Evolutionary conservation across 2,329 filamentous ascomycete species (phyloP).

Genomic region (Verticillium isaacii): DNA sequence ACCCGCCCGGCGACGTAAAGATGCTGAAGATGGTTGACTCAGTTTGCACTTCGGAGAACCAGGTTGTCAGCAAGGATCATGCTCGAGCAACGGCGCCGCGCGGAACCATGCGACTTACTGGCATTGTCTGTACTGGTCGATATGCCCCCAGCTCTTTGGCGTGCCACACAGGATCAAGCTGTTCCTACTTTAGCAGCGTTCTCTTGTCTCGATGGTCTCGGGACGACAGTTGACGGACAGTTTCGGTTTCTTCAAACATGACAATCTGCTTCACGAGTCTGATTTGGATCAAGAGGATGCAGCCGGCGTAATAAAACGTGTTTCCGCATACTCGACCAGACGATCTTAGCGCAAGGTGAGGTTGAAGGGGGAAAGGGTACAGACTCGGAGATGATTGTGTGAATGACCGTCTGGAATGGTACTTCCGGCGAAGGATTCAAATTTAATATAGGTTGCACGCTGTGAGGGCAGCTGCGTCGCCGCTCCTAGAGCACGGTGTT

Average conservation of each 20-base stretch:
- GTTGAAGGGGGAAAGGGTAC: too few species aligned
- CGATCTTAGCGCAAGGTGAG: not conserved
- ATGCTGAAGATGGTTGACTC: conserved; percentile 11
- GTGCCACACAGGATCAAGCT: conserved; percentile 7
- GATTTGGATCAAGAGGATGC: conserved; percentile 7
- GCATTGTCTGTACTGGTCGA: conserved; percentile 6
- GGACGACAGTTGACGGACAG: not conserved
- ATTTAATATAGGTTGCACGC: not conserved
- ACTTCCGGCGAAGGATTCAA: too few species aligned
- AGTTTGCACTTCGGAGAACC: conserved; percentile 5
- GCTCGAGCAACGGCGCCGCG: too few species aligned
- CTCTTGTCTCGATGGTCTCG: too few species aligned
- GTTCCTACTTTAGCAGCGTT: too few species aligned
- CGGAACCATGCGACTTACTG: conserved; percentile 4
- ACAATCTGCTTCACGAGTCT: not conserved
- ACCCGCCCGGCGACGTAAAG: conserved; percentile 10
- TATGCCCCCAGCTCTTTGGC: conserved; percentile 8
- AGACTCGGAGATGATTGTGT: too few species aligned
- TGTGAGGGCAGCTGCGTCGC: not conserved
- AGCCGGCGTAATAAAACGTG: conserved; percentile 9
- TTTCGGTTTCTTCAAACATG: not conserved
- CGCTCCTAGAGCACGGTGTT: not conserved
- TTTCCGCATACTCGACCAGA: conserved; percentile 9
- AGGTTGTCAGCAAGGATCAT: not conserved
- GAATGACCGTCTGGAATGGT: too few species aligned